A percentile compares a stretch with the other conserved stretches of the same genome.
Conservation (phyloP, 805 yeast species). For the Candida sonorensis region DNA sequence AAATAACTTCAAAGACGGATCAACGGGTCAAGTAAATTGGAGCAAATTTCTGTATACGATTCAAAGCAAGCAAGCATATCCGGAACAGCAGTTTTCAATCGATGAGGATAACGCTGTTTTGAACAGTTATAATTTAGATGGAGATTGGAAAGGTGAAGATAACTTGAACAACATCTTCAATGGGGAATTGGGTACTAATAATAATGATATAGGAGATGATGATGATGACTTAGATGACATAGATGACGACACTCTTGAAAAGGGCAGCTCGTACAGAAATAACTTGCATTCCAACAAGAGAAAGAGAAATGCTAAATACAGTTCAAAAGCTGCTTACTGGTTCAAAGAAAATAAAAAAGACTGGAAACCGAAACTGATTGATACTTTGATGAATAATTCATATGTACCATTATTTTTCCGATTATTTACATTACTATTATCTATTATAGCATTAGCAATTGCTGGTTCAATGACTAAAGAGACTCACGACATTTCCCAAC, state of each 20-base stretch:
- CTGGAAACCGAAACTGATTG: conserved; percentile 54
- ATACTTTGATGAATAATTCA: conserved; percentile 65
- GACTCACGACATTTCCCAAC: conserved; percentile 49
- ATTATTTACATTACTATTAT: conserved; percentile 47
- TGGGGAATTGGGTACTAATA: conserved; percentile 10
- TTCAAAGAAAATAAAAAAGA: conserved; percentile 53
- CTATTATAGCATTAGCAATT: conserved; percentile 63
- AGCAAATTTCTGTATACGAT: conserved; percentile 13
- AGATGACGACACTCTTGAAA: conserved; percentile 12
- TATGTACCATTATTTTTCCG: conserved; percentile 76
- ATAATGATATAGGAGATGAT: too few relatives aligned
- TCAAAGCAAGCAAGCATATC: conserved; percentile 22
- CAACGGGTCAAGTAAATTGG: conserved; percentile 17
- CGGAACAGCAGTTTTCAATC: conserved; percentile 18
- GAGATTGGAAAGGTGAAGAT: conserved; percentile 68
- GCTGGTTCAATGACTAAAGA: conserved; percentile 52
- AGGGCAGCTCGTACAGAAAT: too few relatives aligned
- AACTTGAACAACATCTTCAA: conserved; percentile 49
- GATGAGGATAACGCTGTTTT: conserved; percentile 19
- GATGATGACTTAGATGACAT: too few relatives aligned
- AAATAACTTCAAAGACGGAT: conserved; percentile 7
- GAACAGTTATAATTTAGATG: conserved; percentile 29
- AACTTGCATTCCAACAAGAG: too few relatives aligned
- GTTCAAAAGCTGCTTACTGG: conserved; percentile 62
- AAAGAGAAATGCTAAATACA: conserved; percentile 34